Conservation (phyloP, 1,284 basidiomycete species). For the Ceratobasidium sp. region DNA sequence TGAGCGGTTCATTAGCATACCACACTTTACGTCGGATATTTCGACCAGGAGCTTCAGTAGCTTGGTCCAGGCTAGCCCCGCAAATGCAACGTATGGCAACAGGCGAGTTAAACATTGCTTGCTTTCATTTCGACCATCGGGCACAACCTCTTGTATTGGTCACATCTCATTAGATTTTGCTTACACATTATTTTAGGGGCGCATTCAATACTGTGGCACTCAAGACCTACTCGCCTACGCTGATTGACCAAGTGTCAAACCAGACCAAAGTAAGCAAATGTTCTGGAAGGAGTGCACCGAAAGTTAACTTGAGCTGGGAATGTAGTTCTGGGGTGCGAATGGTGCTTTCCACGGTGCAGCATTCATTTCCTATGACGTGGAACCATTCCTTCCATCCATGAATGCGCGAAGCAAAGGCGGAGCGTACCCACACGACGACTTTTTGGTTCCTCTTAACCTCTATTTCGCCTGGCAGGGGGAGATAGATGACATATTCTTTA, state of each 20-base stretch:
- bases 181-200: slow-evolving; percentile 52
- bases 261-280: slow-evolving; percentile 59
- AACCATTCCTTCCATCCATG: slow-evolving; percentile 64
- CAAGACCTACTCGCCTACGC: slow-evolving; percentile 55
- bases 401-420: slow-evolving; percentile 56
- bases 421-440: slow-evolving; percentile 54
- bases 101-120: slow-evolving; percentile 54
- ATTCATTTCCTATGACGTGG: slow-evolving; percentile 64
- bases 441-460: slow-evolving; percentile 61
- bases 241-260: slow-evolving; percentile 62
- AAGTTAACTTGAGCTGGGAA: slow-evolving; percentile 47
- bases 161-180: not conserved
- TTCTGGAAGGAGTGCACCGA: not conserved
- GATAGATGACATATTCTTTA: slow-evolving; percentile 56
- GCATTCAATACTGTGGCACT: slow-evolving; percentile 64
- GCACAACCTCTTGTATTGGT: no score
- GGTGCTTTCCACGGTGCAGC: slow-evolving; percentile 52
- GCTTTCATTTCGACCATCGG: no score
- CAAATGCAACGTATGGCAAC: slow-evolving; percentile 55
- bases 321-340: slow-evolving; percentile 56
- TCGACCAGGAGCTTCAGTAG: slow-evolving; percentile 57
- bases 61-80: slow-evolving; percentile 58
- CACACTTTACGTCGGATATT: slow-evolving; percentile 56
- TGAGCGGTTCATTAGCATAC: slow-evolving; percentile 60
- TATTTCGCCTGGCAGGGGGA: slow-evolving; percentile 59